phyloP scores from a whole-genome alignment of 2,329 filamentous ascomycete species.

The Orbilia oligospora region DNA sequence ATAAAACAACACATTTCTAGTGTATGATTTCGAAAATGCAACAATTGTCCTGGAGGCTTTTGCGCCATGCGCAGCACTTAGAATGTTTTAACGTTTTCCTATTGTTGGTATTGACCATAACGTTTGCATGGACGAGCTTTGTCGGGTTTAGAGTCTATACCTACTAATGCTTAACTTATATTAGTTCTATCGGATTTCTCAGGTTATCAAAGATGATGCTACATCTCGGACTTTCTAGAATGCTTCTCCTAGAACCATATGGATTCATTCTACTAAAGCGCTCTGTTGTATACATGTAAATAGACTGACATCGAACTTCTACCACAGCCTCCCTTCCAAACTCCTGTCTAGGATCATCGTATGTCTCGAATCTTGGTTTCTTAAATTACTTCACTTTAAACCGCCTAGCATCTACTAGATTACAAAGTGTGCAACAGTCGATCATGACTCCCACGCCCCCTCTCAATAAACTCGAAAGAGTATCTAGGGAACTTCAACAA shows the following conservation, averaged over 20 bases:
- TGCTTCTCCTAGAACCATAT: neutral
- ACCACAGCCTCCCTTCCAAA: neutral
- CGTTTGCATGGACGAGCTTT: too few species aligned
- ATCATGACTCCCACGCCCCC: conserved; percentile 17
- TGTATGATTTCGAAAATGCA: neutral
- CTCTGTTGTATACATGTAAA: neutral
- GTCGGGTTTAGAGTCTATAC: too few species aligned
- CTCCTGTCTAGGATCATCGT: conserved; percentile 11
- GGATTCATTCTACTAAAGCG: neutral
- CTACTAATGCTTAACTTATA: too few species aligned
- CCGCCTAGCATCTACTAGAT: conserved; percentile 30
- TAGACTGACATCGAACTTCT: conserved; percentile 1
- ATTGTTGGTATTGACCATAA: neutral
- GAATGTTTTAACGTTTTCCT: too few species aligned
- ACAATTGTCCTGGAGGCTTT: neutral
- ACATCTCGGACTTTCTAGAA: conserved; percentile 5
- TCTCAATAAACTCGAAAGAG: conserved; percentile 23
- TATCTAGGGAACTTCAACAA: conserved; percentile 27
- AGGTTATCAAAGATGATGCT: neutral
- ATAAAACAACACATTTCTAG: neutral
- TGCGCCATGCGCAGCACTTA: too few species aligned
- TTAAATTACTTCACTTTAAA: neutral
- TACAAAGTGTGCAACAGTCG: too few species aligned
- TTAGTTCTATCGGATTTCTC: too few species aligned
- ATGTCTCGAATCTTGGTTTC: neutral